Conservation (phyloP, 2,329 filamentous ascomycete species). For the Xylariaceae sp. region DNA sequence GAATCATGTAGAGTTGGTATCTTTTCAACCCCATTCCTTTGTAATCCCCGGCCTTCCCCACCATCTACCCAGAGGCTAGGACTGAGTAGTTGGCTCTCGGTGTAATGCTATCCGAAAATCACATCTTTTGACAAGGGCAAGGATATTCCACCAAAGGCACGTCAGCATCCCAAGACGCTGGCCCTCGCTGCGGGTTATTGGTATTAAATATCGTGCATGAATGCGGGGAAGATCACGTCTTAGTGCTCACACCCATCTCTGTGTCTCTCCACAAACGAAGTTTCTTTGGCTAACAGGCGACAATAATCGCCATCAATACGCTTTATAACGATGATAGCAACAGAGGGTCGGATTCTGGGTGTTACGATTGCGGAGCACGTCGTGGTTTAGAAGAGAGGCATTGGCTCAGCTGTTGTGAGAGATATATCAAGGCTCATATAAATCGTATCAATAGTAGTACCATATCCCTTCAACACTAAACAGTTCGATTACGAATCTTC, state of each 20-base stretch:
- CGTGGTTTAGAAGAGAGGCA: not conserved
- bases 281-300: conserved; percentile 12
- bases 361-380: not conserved
- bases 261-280: not conserved
- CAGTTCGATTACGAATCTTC: not conserved
- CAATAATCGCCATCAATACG: not conserved
- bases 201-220: not conserved
- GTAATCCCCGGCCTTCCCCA: not conserved
- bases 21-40: too few species aligned
- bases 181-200: not conserved
- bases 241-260: not conserved
- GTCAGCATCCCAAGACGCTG: not conserved
- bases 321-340: not conserved
- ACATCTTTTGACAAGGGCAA: not conserved
- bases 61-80: too few species aligned
- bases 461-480: not conserved
- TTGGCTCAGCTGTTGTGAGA: not conserved
- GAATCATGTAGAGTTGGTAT: not conserved
- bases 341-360: not conserved
- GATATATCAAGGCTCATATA: not conserved
- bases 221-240: conserved; percentile 16
- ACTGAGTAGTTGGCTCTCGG: conserved; percentile 1
- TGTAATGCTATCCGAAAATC: conserved; percentile 18
- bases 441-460: not conserved
- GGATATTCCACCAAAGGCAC: conserved; percentile 28